Evolutionary conservation across 1,284 basidiomycete species (phyloP).

Genomic region (Apiotrichum porosum): DNA sequence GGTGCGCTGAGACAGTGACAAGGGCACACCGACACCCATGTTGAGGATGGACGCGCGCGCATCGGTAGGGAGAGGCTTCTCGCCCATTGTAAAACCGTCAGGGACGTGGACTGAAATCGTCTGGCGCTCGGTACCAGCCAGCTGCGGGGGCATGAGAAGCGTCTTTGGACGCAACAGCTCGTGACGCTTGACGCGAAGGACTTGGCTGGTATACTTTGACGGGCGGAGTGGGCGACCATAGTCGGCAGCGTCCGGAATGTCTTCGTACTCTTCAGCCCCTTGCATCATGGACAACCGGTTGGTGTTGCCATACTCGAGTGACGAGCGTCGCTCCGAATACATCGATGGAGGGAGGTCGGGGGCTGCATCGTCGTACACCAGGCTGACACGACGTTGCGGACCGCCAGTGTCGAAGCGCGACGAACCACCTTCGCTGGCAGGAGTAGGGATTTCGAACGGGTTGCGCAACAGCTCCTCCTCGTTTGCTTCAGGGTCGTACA

Average conservation of each 20-base stretch:
- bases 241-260: conserved; percentile 34
- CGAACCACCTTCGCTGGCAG: conserved; percentile 31
- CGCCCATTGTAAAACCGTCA: conserved; percentile 39
- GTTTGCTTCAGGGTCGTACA: conserved; percentile 6
- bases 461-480: conserved; percentile 26
- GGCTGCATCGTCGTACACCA: neutral
- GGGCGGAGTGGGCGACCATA: conserved; percentile 36
- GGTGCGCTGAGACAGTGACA: conserved; percentile 36
- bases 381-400: neutral
- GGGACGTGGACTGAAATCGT: conserved; percentile 21
- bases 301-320: neutral
- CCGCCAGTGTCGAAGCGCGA: neutral
- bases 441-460: conserved; percentile 44
- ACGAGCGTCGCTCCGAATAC: neutral
- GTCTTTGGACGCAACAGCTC: conserved; percentile 41
- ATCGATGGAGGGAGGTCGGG: neutral
- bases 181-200: conserved; percentile 16
- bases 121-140: conserved; percentile 20
- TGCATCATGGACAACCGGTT: neutral
- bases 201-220: conserved; percentile 22
- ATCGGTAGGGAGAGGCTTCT: conserved; percentile 43
- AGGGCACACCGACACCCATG: conserved; percentile 25
- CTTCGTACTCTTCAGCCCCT: conserved; percentile 3
- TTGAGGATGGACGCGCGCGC: conserved; percentile 32
- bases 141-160: conserved; percentile 41